phyloP scores from a whole-genome alignment of 2,329 filamentous ascomycete species.

The Monosporascus cannonballus region DNA sequence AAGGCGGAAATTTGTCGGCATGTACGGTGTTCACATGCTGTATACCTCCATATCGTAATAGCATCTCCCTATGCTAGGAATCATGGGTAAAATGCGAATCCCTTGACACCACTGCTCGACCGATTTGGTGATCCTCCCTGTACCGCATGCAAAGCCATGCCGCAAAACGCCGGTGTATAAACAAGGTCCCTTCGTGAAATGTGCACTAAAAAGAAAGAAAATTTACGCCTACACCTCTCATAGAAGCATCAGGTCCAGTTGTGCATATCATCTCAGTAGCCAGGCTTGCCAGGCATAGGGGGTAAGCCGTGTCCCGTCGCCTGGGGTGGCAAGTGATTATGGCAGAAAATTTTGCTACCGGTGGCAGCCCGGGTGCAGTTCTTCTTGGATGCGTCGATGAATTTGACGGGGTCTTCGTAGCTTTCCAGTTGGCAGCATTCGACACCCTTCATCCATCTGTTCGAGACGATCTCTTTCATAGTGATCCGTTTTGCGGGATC shows the following conservation, averaged over 20 bases:
- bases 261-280: slow-evolving; percentile 36
- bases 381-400: slow-evolving; percentile 58
- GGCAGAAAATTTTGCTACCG: slow-evolving; percentile 48
- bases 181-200: not conserved
- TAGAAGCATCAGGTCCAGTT: not conserved
- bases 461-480: slow-evolving; percentile 62
- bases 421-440: slow-evolving; percentile 74
- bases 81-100: not conserved
- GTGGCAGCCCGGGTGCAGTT: slow-evolving; percentile 34
- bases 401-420: slow-evolving; percentile 54
- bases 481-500: slow-evolving; percentile 64
- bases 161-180: not conserved
- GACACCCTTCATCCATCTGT: slow-evolving; percentile 67
- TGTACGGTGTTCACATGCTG: not conserved
- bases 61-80: not conserved
- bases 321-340: slow-evolving; percentile 50
- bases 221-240: not conserved
- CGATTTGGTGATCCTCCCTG: not conserved
- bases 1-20: not conserved
- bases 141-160: not conserved
- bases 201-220: not conserved
- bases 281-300: slow-evolving; percentile 50
- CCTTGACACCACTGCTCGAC: not conserved
- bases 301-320: slow-evolving; percentile 40
- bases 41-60: not conserved